Evolutionary conservation across 2,329 filamentous ascomycete species (phyloP).

Genomic region (Westerdykella sp.): DNA sequence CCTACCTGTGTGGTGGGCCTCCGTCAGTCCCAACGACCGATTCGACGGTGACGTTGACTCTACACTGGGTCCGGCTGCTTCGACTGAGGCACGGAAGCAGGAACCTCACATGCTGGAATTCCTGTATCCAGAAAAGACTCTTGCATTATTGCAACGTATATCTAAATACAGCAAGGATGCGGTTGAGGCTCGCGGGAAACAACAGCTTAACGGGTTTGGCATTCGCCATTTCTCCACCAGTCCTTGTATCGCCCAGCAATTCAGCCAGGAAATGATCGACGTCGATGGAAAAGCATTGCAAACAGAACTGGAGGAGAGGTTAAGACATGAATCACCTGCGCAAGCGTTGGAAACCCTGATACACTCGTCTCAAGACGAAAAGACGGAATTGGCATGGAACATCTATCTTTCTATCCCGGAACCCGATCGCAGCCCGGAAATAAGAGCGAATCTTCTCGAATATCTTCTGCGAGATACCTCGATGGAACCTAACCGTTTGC

Average conservation of each 20-base stretch:
- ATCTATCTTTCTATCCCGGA: slow-evolving; percentile 29
- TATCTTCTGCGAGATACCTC: slow-evolving; percentile 20
- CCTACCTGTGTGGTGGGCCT: slow-evolving; percentile 29
- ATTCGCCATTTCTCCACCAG: slow-evolving; percentile 25
- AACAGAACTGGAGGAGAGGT: slow-evolving; percentile 15
- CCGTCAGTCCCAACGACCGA: slow-evolving; percentile 8
- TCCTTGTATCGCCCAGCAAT: slow-evolving; percentile 6
- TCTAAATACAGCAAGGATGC: slow-evolving; percentile 18
- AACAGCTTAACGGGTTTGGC: slow-evolving; percentile 13
- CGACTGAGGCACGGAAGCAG: background rate
- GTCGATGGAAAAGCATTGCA: slow-evolving; percentile 9
- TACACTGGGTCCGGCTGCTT: background rate
- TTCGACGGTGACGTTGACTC: slow-evolving; percentile 9
- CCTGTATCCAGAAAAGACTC: slow-evolving; percentile 42
- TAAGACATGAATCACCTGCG: slow-evolving; percentile 12
- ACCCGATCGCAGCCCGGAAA: background rate
- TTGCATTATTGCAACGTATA: slow-evolving; percentile 34
- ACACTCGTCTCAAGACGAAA: slow-evolving; percentile 8
- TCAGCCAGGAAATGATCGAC: slow-evolving; percentile 1
- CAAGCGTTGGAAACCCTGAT: slow-evolving; percentile 17
- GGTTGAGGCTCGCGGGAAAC: slow-evolving; percentile 21
- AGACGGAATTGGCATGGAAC: slow-evolving; percentile 33
- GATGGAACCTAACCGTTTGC: slow-evolving; percentile 39
- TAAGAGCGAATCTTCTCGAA: slow-evolving; percentile 22
- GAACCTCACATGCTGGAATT: slow-evolving; percentile 40